phyloP scores from a whole-genome alignment of 1,284 basidiomycete species.

The Rhizopogon parksii region DNA sequence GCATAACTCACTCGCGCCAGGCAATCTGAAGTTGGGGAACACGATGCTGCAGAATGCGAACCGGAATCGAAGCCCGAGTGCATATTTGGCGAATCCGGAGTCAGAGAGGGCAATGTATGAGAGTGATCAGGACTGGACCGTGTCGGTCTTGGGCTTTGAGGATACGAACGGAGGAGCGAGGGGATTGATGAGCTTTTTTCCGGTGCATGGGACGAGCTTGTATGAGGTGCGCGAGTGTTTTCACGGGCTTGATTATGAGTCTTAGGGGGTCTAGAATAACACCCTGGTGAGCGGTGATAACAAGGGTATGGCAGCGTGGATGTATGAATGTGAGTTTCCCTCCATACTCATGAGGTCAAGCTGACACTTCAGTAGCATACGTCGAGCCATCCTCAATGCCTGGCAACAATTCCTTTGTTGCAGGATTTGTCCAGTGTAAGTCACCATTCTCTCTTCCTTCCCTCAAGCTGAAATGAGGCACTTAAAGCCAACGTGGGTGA shows the following conservation, averaged over 20 bases:
- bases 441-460: constrained; percentile 7
- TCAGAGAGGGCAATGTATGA: constrained; percentile 60
- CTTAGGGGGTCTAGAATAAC: constrained; percentile 49
- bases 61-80: constrained; percentile 67
- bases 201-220: constrained; percentile 76
- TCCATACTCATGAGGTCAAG: background rate
- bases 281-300: constrained; percentile 72
- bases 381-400: constrained; percentile 60
- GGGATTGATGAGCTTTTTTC: constrained; percentile 70
- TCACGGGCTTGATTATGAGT: background rate
- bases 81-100: constrained; percentile 67
- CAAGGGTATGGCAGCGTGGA: constrained; percentile 76
- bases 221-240: constrained; percentile 46
- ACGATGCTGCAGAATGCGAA: constrained; percentile 63
- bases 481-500: constrained; percentile 67
- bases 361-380: constrained; percentile 34
- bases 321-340: constrained; percentile 55
- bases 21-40: constrained; percentile 59
- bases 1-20: constrained; percentile 54
- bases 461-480: constrained; percentile 2
- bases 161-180: constrained; percentile 48
- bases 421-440: constrained; percentile 70
- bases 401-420: constrained; percentile 63
- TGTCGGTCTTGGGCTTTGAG: constrained; percentile 61
- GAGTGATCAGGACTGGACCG: constrained; percentile 66